Evolutionary conservation across 129 eudicot species (phyloP), one percentile per base, ranked within the genome.

Genomic region (Erigeron canadensis): DNA sequence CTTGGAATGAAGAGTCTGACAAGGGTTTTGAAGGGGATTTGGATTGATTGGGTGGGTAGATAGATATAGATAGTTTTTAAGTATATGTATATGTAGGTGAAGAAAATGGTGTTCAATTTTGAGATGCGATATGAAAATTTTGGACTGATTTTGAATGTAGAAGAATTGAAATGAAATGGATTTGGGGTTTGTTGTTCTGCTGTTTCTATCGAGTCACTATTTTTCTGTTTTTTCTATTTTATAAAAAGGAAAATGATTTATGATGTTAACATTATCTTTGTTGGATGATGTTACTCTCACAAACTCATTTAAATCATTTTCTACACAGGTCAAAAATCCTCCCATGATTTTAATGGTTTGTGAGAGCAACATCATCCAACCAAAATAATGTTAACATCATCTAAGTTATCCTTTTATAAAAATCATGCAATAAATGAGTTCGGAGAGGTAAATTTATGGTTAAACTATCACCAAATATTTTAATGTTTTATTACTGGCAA

Each of bases 101-200:
- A 1, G 34, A 28, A 28, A 28, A 28, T 28, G 34, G 34, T 28
- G 34, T 61, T 61, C 50, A 62, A 45, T 18, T 68, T 8, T 54
- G 41, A 19, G 54, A 53, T 50, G 10, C 23, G 68, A 56, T 57
- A 73, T 56, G 80, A 57, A 67, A 55, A n/a, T 66, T 75, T 75
- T n/a, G n/a, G 74, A 75, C 80, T 75, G 80, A 67, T 75, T 75
- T 75, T 67, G 80, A 75, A 75, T 65, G 73, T 46, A 42, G 16
- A 56, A 54, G 79, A 75, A 74, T 65, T 44, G 58, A 42, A 65
- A 42, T 28, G 34, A 0, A 28, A 1, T 28, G 53, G 73, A 65
- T 75, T 75, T 75, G 71, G 79, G 71, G 70, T n/a, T 75, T 75
- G 18, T 22, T 64, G 8, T 43, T 43, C 9, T 43, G 8, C 45